A percentile compares a stretch with the other conserved stretches of the same genome.
Evolutionary conservation across 805 yeast species (phyloP).

Genomic region (Saccharomycopsis guyanensis): DNA sequence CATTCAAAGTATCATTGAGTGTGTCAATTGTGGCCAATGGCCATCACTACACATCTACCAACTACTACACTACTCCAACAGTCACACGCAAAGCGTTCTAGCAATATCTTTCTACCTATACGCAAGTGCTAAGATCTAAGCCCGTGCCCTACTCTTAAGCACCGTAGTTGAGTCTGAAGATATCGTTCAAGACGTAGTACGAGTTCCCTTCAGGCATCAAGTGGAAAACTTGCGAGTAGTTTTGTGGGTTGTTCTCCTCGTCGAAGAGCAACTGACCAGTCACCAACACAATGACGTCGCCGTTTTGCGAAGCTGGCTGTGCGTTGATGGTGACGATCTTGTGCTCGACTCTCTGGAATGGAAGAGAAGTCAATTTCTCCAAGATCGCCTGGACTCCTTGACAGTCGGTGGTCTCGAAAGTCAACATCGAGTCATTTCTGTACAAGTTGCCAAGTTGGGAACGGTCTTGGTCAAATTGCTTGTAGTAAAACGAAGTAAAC

Average conservation of each 20-base stretch:
- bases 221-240: conserved; percentile 97
- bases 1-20: too few species aligned
- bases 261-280: conserved; percentile 90
- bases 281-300: conserved; percentile 94
- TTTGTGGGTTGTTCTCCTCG: conserved; percentile 91
- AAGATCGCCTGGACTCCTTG: conserved; percentile 93
- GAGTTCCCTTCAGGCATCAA: conserved; percentile 87
- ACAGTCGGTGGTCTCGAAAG: conserved; percentile 88
- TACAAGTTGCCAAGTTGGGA: conserved; percentile 85
- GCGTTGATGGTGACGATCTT: conserved; percentile 94
- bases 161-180: conserved; percentile 87
- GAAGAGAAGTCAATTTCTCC: conserved; percentile 82
- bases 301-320: conserved; percentile 90
- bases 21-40: too few species aligned
- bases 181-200: conserved; percentile 92
- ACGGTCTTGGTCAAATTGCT: conserved; percentile 91
- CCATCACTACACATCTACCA: too few species aligned
- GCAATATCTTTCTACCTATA: too few species aligned
- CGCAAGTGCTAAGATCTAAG: too few species aligned
- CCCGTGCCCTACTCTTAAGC: conserved; percentile 32
- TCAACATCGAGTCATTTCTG: conserved; percentile 95
- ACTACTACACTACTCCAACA: too few species aligned
- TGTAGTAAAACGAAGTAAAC: conserved; percentile 91
- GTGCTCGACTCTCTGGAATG: conserved; percentile 90
- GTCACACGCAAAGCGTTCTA: too few species aligned